These are phyloP conservation scores for Aspergillus nanangensis DNA, from an alignment of 495 filamentous ascomycete species.

Conservation along the genomic window DNA sequence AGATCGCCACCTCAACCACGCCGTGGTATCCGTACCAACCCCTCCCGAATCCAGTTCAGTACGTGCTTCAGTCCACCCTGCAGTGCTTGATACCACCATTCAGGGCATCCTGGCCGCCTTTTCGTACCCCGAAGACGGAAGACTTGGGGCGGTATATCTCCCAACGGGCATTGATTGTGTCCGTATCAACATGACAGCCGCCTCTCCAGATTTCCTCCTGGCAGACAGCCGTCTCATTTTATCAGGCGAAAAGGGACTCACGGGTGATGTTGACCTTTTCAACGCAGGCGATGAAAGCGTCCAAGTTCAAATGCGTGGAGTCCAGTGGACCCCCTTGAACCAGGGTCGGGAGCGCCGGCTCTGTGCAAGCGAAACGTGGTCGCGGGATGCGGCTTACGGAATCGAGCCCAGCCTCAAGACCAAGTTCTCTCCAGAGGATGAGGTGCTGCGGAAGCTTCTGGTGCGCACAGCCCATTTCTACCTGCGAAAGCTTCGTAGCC, in stretches of 20 bases:
- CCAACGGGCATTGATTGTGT: constrained; percentile 1
- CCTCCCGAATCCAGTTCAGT: background rate
- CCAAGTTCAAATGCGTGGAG: background rate
- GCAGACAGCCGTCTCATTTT: background rate
- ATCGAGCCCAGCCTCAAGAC: background rate
- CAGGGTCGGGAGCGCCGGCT: background rate
- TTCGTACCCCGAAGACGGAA: constrained; percentile 3
- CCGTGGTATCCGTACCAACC: background rate
- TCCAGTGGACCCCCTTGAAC: background rate
- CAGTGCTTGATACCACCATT: constrained; percentile 1
- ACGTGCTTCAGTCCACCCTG: constrained; percentile 1
- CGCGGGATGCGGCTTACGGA: background rate
- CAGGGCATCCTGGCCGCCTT: constrained; percentile 3
- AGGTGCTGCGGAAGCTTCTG: background rate
- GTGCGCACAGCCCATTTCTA: background rate
- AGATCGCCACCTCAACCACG: background rate
- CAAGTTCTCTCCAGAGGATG: background rate
- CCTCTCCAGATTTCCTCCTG: background rate
- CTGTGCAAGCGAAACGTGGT: background rate
- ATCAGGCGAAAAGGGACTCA: background rate
- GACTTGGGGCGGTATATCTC: constrained; percentile 3
- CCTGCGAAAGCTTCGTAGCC: background rate
- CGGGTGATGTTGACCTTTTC: constrained; percentile 7
- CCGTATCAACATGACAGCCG: background rate
- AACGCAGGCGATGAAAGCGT: background rate